Evolutionary conservation across 1,139 yeast species (phyloP).

Genomic region (Scheffersomyces titani): DNA sequence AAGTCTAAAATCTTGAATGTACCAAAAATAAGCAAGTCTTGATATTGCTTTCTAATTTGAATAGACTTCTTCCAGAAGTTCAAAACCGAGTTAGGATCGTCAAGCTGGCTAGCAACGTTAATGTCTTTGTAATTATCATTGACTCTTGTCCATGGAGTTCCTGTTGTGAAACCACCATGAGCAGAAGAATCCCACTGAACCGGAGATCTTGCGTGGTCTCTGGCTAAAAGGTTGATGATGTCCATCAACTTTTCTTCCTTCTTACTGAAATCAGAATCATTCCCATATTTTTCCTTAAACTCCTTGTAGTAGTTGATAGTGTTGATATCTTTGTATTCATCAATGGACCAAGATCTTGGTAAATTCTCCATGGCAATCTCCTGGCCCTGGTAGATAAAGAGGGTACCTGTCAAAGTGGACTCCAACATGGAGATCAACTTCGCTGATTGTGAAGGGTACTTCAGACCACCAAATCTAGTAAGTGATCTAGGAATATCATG

Average conservation of each 20-base stretch:
- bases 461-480: slow-evolving; percentile 51
- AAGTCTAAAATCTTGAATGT: slow-evolving; percentile 40
- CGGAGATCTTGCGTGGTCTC: slow-evolving; percentile 62
- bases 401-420: slow-evolving; percentile 53
- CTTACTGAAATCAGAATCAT: slow-evolving; percentile 27
- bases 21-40: slow-evolving; percentile 50
- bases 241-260: slow-evolving; percentile 32
- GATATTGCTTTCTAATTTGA: slow-evolving; percentile 44
- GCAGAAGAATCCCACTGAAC: slow-evolving; percentile 54
- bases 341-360: slow-evolving; percentile 46
- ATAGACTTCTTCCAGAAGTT: slow-evolving; percentile 48
- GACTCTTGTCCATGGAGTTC: slow-evolving; percentile 57
- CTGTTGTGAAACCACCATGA: slow-evolving; percentile 52
- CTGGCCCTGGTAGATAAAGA: slow-evolving; percentile 61
- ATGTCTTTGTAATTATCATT: slow-evolving; percentile 51
- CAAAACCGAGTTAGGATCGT: slow-evolving; percentile 49
- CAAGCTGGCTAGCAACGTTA: slow-evolving; percentile 48
- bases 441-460: slow-evolving; percentile 37
- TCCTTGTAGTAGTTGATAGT: slow-evolving; percentile 44
- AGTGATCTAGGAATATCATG: slow-evolving; percentile 60
- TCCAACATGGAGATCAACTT: slow-evolving; percentile 51
- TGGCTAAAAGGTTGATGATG: slow-evolving; percentile 37
- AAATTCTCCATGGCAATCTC: slow-evolving; percentile 59
- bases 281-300: slow-evolving; percentile 31
- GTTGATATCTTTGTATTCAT: slow-evolving; percentile 53